Base-by-base conservation (phyloP, 2,329 filamentous ascomycete species). In the Coniella lustricola region DNA sequence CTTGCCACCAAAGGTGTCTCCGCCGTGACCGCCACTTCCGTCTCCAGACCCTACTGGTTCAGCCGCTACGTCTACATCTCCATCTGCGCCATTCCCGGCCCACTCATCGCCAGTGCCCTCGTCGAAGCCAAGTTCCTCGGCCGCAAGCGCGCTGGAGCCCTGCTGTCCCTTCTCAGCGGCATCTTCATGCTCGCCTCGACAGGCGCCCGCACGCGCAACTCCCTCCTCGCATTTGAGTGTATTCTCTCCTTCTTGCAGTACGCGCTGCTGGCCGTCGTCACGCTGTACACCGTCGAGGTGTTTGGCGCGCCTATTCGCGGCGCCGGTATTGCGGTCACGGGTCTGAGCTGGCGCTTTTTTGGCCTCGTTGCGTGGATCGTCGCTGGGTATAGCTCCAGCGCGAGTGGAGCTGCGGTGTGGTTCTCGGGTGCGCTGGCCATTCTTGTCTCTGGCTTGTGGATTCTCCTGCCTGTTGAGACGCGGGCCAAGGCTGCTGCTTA, bases 61-160 rank as follows among this genome's bases (percentile, higher is more conserved):
- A 45, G 43, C 43, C 43, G 33, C 17, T 16, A 45, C 18, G 32
- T 45, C 20, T 45, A 45, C 33, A 21, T 45, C 7, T 35, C 43
- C 7, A 35, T 46, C 34, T 38, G 44, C 44, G 44, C 33, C 21
- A 20, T 46, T 12, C 44, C 44, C 2, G 44, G 44, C 33, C 44
- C 44, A 3, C 34, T 38, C 4, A 20, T 14, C 12, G 33, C 44
- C 8, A 17, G 18, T 4, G 21, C 9, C 2, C 44, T 38, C 16
- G 13, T 22, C 21, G 44, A 37, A 21, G 16, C 9, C 7, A 21
- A 14, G 3, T 4, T 32, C 3, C 44, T 46, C 14, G 44, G 44
- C 21, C 44, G 44, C 22, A 17, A 34, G 22, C 44, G 34, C n/a
- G 35, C 34, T 2, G 44, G 34, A 1, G 44, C 44, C 2, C 34